Percentiles rank a stretch among this genome's conserved stretches.
Conservation (phyloP, 768 basidiomycete species). For the Boletus coccyginus region DNA sequence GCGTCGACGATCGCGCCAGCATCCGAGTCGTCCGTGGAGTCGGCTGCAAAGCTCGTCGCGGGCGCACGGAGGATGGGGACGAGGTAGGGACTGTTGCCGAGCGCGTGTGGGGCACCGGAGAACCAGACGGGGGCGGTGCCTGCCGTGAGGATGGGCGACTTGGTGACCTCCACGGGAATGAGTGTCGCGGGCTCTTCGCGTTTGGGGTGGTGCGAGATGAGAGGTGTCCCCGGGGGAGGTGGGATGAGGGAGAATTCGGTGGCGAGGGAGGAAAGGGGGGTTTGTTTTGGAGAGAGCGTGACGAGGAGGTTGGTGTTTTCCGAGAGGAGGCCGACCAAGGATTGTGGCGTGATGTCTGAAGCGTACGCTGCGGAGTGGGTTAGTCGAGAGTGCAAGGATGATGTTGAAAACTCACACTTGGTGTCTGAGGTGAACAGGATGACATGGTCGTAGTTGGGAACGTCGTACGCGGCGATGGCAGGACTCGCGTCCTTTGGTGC, state of each 20-base stretch:
- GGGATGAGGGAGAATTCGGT: conserved; percentile 91
- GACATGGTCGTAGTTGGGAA: conserved; percentile 79
- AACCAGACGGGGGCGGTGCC: conserved; percentile 67
- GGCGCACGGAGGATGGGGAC: conserved; percentile 82
- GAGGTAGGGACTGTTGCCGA: conserved; percentile 72
- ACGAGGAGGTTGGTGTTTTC: conserved; percentile 81
- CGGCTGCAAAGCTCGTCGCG: conserved; percentile 70
- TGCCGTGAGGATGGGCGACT: conserved; percentile 44
- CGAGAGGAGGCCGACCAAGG: conserved; percentile 67
- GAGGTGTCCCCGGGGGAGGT: conserved; percentile 77
- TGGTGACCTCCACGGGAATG: conserved; percentile 59
- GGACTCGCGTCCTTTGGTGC: conserved; percentile 73
- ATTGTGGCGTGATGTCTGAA: conserved; percentile 77
- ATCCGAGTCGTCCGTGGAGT: conserved; percentile 52
- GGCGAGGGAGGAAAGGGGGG: conserved; percentile 72
- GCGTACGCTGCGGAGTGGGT: conserved; percentile 50
- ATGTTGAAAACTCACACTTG: conserved; percentile 56
- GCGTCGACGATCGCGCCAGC: conserved; percentile 69
- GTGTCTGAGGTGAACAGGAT: conserved; percentile 82
- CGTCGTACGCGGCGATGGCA: conserved; percentile 63
- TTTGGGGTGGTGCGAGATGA: conserved; percentile 84
- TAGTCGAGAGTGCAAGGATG: neutral
- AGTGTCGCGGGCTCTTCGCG: conserved; percentile 61
- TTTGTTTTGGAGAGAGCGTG: conserved; percentile 73
- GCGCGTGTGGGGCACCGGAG: conserved; percentile 64